Percentiles rank a stretch among this genome's conserved stretches.
phyloP scores from a whole-genome alignment of 2,329 filamentous ascomycete species.

The Pezicula rhizophila region DNA sequence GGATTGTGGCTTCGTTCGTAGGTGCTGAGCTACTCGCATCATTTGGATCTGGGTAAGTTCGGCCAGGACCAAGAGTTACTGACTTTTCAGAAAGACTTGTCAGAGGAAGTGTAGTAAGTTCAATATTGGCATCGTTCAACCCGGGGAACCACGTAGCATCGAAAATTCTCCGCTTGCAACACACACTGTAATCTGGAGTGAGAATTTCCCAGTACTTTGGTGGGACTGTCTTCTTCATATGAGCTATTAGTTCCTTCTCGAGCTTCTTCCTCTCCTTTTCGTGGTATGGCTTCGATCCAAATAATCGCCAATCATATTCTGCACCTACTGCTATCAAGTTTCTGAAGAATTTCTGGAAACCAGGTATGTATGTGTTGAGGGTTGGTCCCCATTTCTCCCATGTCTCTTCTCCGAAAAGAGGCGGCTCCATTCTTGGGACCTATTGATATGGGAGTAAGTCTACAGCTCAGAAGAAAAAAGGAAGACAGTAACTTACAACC shows the following conservation, averaged over 20 bases:
- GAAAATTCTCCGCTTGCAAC: slow-evolving; percentile 51
- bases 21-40: slow-evolving; percentile 14
- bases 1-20: slow-evolving; percentile 34
- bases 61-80: slow-evolving; percentile 45
- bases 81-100: slow-evolving; percentile 38
- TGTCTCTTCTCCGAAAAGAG: slow-evolving; percentile 27
- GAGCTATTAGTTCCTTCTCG: slow-evolving; percentile 34
- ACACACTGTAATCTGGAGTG: slow-evolving; percentile 49
- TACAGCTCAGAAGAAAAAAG: too few relatives aligned
- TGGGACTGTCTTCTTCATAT: slow-evolving; percentile 43
- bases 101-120: slow-evolving; percentile 46
- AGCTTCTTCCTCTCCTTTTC: slow-evolving; percentile 33
- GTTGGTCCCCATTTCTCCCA: slow-evolving; percentile 41
- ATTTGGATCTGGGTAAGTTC: slow-evolving; percentile 33
- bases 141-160: slow-evolving; percentile 45
- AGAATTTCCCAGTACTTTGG: slow-evolving; percentile 52
- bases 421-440: slow-evolving; percentile 32
- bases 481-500: slow-evolving; percentile 27
- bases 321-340: slow-evolving; percentile 32
- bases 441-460: too few relatives aligned
- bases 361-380: slow-evolving; percentile 41
- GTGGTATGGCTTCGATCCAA: slow-evolving; percentile 33
- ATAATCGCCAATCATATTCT: slow-evolving; percentile 43
- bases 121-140: slow-evolving; percentile 42
- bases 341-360: slow-evolving; percentile 36